phyloP scores from a whole-genome alignment of 139 green algal species.

The Picocystis salinarum region DNA sequence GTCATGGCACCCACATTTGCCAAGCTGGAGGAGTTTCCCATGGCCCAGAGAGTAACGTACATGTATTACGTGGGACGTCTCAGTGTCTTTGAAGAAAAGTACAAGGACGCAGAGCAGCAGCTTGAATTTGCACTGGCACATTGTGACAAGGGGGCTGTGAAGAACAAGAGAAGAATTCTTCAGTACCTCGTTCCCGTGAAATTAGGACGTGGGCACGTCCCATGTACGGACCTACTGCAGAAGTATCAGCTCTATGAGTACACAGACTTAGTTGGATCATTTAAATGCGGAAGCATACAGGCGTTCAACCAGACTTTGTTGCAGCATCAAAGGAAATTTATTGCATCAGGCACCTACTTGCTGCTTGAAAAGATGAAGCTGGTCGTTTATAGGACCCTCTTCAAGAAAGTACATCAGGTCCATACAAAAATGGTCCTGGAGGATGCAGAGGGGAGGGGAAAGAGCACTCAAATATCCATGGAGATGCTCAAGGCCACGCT shows the following conservation, averaged over 20 bases:
- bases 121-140: slow-evolving; percentile 40
- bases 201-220: slow-evolving; percentile 36
- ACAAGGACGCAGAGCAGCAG: slow-evolving; percentile 25
- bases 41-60: slow-evolving; percentile 38
- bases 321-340: slow-evolving; percentile 18
- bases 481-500: slow-evolving; percentile 17
- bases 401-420: slow-evolving; percentile 31
- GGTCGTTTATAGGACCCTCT: slow-evolving; percentile 33
- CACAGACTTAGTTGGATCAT: slow-evolving; percentile 19
- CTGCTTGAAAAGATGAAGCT: slow-evolving; percentile 55
- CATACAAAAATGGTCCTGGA: slow-evolving; percentile 26
- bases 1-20: slow-evolving; percentile 26
- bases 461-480: slow-evolving; percentile 25
- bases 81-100: slow-evolving; percentile 58
- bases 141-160: slow-evolving; percentile 21
- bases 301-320: slow-evolving; percentile 26
- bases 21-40: slow-evolving; percentile 31
- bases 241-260: slow-evolving; percentile 38
- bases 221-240: slow-evolving; percentile 19
- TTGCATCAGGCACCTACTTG: slow-evolving; percentile 43
- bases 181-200: slow-evolving; percentile 54
- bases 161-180: slow-evolving; percentile 35
- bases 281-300: slow-evolving; percentile 31
- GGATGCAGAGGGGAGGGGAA: too few species aligned
- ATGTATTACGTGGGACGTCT: slow-evolving; percentile 49